Conservation (phyloP, 176 grass and related monocot species). For the Echinochloa phyllopogon region DNA sequence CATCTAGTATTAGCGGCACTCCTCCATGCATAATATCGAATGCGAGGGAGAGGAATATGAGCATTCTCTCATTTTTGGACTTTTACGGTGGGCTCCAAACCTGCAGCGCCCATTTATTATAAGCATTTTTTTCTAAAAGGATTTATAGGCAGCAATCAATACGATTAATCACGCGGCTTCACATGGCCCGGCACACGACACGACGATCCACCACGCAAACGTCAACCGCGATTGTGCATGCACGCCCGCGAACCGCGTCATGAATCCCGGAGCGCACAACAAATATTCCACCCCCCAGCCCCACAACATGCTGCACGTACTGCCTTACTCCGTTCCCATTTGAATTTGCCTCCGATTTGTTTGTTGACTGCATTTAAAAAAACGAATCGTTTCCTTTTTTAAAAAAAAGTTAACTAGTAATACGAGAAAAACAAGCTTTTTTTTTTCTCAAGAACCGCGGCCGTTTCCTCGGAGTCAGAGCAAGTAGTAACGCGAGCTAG, state of each 20-base stretch:
- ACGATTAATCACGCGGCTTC: not conserved
- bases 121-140: too few species aligned
- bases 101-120: too few species aligned
- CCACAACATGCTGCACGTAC: not conserved
- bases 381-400: not conserved
- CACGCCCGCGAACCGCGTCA: constrained; percentile 8
- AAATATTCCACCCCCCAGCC: not conserved
- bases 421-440: not conserved
- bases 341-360: not conserved
- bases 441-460: not conserved
- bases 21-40: too few species aligned
- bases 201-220: not conserved
- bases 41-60: too few species aligned
- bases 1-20: too few species aligned
- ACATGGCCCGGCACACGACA: constrained; percentile 2
- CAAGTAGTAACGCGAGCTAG: constrained; percentile 13
- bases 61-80: too few species aligned
- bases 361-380: not conserved
- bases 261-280: constrained; percentile 13
- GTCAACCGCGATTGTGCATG: not conserved
- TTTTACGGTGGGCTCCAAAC: too few species aligned
- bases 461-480: not conserved
- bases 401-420: not conserved
- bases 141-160: not conserved
- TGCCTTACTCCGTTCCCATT: not conserved